These are phyloP conservation scores for Penicillium chermesinum DNA, from an alignment of 495 filamentous ascomycete genomes.

Conservation along the genomic window DNA sequence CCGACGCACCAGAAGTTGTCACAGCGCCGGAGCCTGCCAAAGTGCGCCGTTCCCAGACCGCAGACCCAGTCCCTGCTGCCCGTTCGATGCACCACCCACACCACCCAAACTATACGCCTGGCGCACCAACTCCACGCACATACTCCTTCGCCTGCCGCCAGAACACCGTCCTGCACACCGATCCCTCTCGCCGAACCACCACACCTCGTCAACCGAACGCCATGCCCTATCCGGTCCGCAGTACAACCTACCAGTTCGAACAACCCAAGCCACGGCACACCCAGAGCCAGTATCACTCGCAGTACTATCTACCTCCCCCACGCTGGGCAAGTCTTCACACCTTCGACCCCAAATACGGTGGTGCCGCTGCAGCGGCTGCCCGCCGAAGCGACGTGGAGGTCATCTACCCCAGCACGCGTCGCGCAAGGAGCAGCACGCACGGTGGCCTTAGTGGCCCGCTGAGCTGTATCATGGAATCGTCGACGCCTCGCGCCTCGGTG, in stretches of 20 bases:
- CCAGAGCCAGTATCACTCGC: constrained; percentile 26
- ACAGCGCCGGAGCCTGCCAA: constrained; percentile 19
- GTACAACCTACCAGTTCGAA: constrained; percentile 27
- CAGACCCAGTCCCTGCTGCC: constrained; percentile 7
- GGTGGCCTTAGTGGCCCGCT: constrained; percentile 23
- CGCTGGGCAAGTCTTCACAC: constrained; percentile 16
- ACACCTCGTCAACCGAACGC: constrained; percentile 5
- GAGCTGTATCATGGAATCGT: constrained; percentile 34
- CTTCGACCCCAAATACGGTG: constrained; percentile 18
- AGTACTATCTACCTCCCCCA: constrained; percentile 16
- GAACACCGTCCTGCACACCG: constrained; percentile 4
- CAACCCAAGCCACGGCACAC: constrained; percentile 25
- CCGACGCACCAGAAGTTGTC: constrained; percentile 39
- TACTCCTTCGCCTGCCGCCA: constrained; percentile 19
- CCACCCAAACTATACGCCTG: constrained; percentile 23
- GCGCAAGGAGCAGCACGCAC: constrained; percentile 34
- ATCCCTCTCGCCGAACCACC: constrained; percentile 6
- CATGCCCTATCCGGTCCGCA: constrained; percentile 13
- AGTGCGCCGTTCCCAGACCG: constrained; percentile 30
- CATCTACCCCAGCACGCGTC: constrained; percentile 34
- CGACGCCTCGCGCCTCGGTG: constrained; percentile 19
- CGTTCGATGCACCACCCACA: constrained; percentile 26
- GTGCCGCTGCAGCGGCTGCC: constrained; percentile 15
- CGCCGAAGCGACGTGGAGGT: constrained; percentile 33
- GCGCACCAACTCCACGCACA: constrained; percentile 7